Conservation (phyloP, 768 basidiomycete genomes). For the Boletus patriciae region DNA sequence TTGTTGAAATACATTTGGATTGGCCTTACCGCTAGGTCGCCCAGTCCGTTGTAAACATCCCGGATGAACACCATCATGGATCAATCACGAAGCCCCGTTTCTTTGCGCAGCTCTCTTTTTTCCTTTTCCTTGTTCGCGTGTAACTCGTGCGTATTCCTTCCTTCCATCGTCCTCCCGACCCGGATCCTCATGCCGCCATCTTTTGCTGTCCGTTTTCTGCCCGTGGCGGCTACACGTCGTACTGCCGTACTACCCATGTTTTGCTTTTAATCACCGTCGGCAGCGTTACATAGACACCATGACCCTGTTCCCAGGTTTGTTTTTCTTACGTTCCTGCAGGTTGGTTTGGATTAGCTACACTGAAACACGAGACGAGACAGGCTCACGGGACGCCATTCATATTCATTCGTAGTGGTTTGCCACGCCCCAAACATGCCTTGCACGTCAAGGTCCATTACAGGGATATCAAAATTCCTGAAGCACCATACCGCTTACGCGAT, state of each 20-base stretch:
- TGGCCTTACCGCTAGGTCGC: background rate
- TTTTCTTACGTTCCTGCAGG: background rate
- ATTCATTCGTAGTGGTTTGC: background rate
- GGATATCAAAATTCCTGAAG: background rate
- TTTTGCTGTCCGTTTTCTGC: background rate
- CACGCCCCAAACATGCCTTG: background rate
- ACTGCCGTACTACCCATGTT: background rate
- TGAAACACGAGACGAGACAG: background rate
- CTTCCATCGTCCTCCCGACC: background rate
- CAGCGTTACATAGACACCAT: background rate
- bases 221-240: background rate
- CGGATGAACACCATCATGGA: conserved; percentile 5
- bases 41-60: background rate
- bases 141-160: no score
- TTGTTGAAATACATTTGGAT: background rate
- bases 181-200: background rate
- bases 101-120: conserved; percentile 7
- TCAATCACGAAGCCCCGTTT: background rate
- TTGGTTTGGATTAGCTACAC: background rate
- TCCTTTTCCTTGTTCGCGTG: no score
- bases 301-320: background rate
- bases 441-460: background rate
- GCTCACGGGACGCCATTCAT: background rate
- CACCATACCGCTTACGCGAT: background rate
- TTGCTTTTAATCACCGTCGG: conserved; percentile 3